Percentiles rank a stretch among this genome's conserved stretches.
phyloP scores from a whole-genome alignment of 257 asterid species.

The Dorcoceras hygrometricum region DNA sequence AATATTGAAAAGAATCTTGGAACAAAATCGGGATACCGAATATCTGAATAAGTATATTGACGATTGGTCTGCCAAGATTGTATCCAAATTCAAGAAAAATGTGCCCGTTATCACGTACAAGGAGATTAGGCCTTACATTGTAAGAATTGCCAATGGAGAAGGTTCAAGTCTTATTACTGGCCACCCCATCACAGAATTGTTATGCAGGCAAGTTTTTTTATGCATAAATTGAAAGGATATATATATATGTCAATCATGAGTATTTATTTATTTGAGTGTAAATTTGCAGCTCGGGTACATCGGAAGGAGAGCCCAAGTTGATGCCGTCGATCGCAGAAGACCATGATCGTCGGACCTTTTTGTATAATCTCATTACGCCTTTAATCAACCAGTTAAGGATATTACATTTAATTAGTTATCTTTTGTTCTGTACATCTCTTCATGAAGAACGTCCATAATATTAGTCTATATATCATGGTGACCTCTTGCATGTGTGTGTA shows the following conservation, averaged over 20 bases:
- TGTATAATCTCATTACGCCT: slow-evolving; percentile 77
- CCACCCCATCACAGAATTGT: slow-evolving; percentile 66
- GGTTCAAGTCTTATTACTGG: slow-evolving; percentile 47
- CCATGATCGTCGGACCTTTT: slow-evolving; percentile 70
- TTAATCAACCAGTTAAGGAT: slow-evolving; percentile 62
- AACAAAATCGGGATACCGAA: slow-evolving; percentile 51
- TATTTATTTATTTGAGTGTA: no score
- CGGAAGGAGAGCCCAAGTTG: slow-evolving; percentile 79
- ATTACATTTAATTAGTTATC: no score
- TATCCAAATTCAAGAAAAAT: slow-evolving; percentile 39
- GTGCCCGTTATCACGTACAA: slow-evolving; percentile 56
- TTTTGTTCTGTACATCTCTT: no score
- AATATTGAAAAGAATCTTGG: slow-evolving; percentile 44
- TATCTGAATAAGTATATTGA: slow-evolving; percentile 48
- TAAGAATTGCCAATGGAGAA: slow-evolving; percentile 64
- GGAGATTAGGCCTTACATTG: slow-evolving; percentile 62
- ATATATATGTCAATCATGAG: no score
- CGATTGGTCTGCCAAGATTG: slow-evolving; percentile 24
- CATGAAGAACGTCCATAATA: no score
- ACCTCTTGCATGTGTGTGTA: no score
- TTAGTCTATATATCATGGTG: no score
- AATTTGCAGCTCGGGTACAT: slow-evolving; percentile 68
- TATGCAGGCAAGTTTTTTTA: slow-evolving; percentile 52
- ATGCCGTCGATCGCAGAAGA: slow-evolving; percentile 76
- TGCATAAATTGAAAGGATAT: neutral